phyloP scores from a whole-genome alignment of 495 filamentous ascomycete species.

The Penicillium simplicissimum region DNA sequence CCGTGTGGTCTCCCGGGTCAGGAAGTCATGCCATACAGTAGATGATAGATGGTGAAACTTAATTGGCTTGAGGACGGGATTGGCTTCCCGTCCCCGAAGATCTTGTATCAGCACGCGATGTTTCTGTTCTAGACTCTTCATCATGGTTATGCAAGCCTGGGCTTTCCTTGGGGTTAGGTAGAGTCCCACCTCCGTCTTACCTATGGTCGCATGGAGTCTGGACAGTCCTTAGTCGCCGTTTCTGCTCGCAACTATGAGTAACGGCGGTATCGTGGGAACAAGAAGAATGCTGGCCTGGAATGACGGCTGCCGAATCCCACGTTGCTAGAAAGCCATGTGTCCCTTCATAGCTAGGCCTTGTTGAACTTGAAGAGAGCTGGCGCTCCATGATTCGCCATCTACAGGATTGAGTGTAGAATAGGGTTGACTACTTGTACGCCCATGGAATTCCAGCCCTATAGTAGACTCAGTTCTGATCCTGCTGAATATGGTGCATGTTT shows the following conservation, averaged over 20 bases:
- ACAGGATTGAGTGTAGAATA: background rate
- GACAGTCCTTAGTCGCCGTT: background rate
- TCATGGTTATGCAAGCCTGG: background rate
- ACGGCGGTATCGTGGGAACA: background rate
- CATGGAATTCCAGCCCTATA: too few species aligned
- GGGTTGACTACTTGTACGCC: too few species aligned
- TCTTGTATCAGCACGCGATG: constrained; percentile 12
- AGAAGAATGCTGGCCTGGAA: background rate
- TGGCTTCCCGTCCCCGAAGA: constrained; percentile 14
- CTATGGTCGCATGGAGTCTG: background rate
- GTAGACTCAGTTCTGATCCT: too few species aligned
- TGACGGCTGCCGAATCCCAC: background rate
- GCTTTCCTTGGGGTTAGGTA: background rate
- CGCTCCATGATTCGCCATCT: background rate
- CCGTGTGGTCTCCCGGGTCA: constrained; percentile 6
- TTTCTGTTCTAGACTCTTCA: background rate
- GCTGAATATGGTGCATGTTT: too few species aligned
- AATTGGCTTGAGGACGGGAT: constrained; percentile 10
- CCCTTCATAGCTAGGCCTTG: background rate
- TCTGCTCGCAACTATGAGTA: background rate
- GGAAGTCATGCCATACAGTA: constrained; percentile 16
- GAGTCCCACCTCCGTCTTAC: constrained; percentile 1
- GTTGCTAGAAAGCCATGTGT: constrained; percentile 1
- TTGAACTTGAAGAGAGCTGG: background rate
- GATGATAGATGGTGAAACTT: constrained; percentile 12